These are phyloP conservation scores for Botrytis sinoallii DNA, from an alignment of 2,329 filamentous ascomycete genomes.

Conservation along the genomic window DNA sequence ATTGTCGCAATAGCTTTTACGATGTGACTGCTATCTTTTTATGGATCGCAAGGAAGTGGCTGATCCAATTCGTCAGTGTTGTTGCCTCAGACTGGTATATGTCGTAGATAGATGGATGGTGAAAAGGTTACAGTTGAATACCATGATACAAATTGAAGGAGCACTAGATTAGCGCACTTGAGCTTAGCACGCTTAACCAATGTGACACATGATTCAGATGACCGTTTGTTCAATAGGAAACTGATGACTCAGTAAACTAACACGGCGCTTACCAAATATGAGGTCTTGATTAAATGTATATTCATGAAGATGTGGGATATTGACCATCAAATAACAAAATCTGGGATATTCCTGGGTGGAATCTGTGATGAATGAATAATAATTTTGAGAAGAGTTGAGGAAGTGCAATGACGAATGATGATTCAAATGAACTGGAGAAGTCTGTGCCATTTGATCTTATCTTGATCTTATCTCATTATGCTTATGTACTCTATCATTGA, in stretches of 20 bases:
- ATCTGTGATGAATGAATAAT: not conserved
- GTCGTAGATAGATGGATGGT: not conserved
- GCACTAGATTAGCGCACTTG: not conserved
- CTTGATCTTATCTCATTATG: not conserved
- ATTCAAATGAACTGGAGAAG: not conserved
- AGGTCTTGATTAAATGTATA: not conserved
- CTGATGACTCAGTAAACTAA: not conserved
- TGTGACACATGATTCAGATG: not conserved
- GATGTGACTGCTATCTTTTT: not conserved
- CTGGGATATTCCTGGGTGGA: not conserved
- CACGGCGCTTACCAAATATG: not conserved
- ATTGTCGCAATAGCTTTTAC: not conserved
- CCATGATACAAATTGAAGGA: not conserved
- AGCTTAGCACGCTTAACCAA: not conserved
- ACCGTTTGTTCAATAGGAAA: not conserved
- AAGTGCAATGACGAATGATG: not conserved
- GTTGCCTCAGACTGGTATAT: not conserved
- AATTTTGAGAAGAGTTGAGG: not conserved
- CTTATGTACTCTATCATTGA: not conserved
- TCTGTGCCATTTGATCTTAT: not conserved
- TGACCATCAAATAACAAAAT: not conserved
- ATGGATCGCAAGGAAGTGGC: not conserved
- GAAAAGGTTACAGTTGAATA: not conserved
- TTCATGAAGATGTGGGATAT: not conserved
- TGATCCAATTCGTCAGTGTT: not conserved